Evolutionary conservation across 331 rosid species (phyloP), one percentile per base, ranked within the genome.

Genomic region (Acacia concinna): DNA sequence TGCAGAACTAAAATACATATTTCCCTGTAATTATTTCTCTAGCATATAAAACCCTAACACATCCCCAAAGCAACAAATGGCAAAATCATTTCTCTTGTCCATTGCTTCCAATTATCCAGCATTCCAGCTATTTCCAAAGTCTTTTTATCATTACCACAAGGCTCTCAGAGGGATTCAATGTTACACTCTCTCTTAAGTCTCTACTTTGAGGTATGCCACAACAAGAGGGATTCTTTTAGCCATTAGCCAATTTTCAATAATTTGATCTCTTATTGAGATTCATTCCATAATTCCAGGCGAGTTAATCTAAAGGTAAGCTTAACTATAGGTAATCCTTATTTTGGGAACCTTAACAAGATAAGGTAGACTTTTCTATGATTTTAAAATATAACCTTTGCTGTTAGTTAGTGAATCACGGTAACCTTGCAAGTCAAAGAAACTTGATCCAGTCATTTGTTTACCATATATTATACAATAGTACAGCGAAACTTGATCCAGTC

Each of bases 291-390:
- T 35, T 21, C 15, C 30, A 67, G 20, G 32, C 10, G 0, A 67
- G 31, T 25, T n/a, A 37, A 18, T 17, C 6, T 37, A 20, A 67
- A 20, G 49, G 30, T 31, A 68, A 11, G 72, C 20, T 47, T 21
- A 62, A 62, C 71, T 35, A 18, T 43, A 46, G 31, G 49, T 25
- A 28, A 59, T 21, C 51, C 75, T 78, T 81, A 81, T 44, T 35
- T 59, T 57, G 41, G 71, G 75, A 40, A 40, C 52, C n/a, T 66
- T 57, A 15, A n/a, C n/a, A n/a, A n/a, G n/a, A n/a, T 47, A 25
- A 28, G 2, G 51, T 32, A 52, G 60, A n/a, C 41, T 69, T 69
- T 25, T 68, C 54, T 10, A 23, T 23, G 34, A 70, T 59, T 27
- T 15, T 71, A 44, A 7, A 51, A 37, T 15, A n/a, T 4, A 20